These are phyloP conservation scores for Calonectria hawksworthii DNA, from an alignment of 2,329 filamentous ascomycete species.

Conservation along the genomic window DNA sequence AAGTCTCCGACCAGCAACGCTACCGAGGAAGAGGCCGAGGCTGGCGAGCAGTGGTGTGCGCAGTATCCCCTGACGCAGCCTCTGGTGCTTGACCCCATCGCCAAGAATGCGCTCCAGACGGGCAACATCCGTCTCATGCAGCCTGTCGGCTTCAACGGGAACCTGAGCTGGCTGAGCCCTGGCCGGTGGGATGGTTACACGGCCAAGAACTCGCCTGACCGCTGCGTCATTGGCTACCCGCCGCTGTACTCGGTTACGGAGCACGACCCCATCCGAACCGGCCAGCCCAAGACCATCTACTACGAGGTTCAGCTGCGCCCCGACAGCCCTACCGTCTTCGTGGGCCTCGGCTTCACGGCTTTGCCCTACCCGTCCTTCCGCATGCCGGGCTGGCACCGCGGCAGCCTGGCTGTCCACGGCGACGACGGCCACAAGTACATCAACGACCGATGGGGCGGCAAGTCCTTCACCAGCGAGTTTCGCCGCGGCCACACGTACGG, in stretches of 20 bases:
- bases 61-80: slow-evolving; percentile 71
- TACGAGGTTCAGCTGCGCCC: slow-evolving; percentile 75
- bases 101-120: slow-evolving; percentile 61
- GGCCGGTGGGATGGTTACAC: slow-evolving; percentile 67
- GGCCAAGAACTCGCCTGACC: slow-evolving; percentile 65
- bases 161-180: slow-evolving; percentile 58
- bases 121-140: slow-evolving; percentile 69
- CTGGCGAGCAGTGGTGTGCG: slow-evolving; percentile 76
- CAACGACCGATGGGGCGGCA: slow-evolving; percentile 81
- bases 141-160: slow-evolving; percentile 63
- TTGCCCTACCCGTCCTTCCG: slow-evolving; percentile 84
- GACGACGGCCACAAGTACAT: slow-evolving; percentile 84
- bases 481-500: slow-evolving; percentile 76
- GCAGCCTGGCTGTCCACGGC: slow-evolving; percentile 80
- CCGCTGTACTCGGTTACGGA: slow-evolving; percentile 76
- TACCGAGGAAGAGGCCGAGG: slow-evolving; percentile 71
- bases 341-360: slow-evolving; percentile 79
- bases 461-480: slow-evolving; percentile 76
- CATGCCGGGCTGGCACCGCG: slow-evolving; percentile 86
- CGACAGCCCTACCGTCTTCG: slow-evolving; percentile 60
- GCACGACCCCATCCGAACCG: slow-evolving; percentile 67
- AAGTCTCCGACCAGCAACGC: slow-evolving; percentile 79
- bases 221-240: slow-evolving; percentile 75
- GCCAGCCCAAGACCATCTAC: slow-evolving; percentile 70
- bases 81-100: slow-evolving; percentile 61